Evolutionary conservation across 2,329 filamentous ascomycete genomes (phyloP), one percentile per base, ranked within the genome.

Genomic region (Monilinia fructigena): DNA sequence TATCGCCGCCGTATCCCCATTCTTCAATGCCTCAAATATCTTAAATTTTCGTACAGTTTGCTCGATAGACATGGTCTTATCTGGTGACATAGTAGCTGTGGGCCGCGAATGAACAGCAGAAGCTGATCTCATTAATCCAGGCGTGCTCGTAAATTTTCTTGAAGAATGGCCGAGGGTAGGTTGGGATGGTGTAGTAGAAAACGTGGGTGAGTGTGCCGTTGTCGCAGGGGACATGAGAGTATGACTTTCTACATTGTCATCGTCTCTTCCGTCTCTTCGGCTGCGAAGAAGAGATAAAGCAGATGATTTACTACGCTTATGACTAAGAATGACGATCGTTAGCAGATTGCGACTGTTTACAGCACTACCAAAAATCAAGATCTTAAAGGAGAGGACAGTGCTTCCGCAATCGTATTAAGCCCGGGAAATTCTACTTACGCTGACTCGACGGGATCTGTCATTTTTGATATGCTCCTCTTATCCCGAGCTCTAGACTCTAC

Each of bases 41-140:
- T 93, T 89, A 78, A 99, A 99, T 71, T 96, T 93, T 75, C 90
- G 88, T 63, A 99, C 92, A 0, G 94, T 97, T 78, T 97, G 93
- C 76, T 99, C 93, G 67, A 99, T 90, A 31, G 86, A 88, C 69
- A 80, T 68, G 4, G 71, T 68, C 42, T 75, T 76, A 23, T 76
- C 75, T 42, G 12, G 71, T n/a, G 56, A 54, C 31, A 60, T 20
- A 61, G 71, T 74, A 6, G 72, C 72, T 18, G 67, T 67, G 6
- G 45, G 12, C 42, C 52, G 52, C 16, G 64, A 12, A 18, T 66
- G 64, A 8, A 31, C 56, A 23, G 3, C 50, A 7, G 65, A 66
- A 40, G 31, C 45, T 18, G 75, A 73, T 66, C 72, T 71, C 71
- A 74, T 73, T 50, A 75, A 60, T n/a, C 74, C 70, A 45, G 72